phyloP scores from a whole-genome alignment of 495 filamentous ascomycete genomes.

The Tuber borchii region DNA sequence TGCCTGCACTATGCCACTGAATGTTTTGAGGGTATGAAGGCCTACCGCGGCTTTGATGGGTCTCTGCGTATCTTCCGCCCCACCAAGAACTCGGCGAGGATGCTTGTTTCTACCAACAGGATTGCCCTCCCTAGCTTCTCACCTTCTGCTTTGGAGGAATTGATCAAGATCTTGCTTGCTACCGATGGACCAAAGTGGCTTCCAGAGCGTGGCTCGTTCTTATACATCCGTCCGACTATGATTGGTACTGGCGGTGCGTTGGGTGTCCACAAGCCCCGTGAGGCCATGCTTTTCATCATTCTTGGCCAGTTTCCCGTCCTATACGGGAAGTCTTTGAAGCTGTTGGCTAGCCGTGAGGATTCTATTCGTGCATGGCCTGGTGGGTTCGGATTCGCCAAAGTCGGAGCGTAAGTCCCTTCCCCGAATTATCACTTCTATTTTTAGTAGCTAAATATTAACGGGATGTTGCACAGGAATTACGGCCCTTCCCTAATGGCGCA shows the following conservation, averaged over 20 bases:
- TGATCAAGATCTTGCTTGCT: conserved; percentile 64
- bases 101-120: conserved; percentile 63
- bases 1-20: conserved; percentile 85
- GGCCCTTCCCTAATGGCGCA: conserved; percentile 73
- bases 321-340: conserved; percentile 56
- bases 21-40: conserved; percentile 88
- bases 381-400: conserved; percentile 82
- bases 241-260: conserved; percentile 74
- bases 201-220: conserved; percentile 61
- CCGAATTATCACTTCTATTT: neutral
- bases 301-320: conserved; percentile 63
- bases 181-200: conserved; percentile 73
- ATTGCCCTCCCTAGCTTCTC: conserved; percentile 73
- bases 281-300: conserved; percentile 80
- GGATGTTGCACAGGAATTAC: conserved; percentile 56
- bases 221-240: conserved; percentile 78
- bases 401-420: conserved; percentile 54
- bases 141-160: conserved; percentile 61
- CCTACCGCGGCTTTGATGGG: conserved; percentile 75
- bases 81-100: conserved; percentile 65
- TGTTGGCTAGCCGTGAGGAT: conserved; percentile 70
- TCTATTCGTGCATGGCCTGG: conserved; percentile 87
- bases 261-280: conserved; percentile 71
- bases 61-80: conserved; percentile 81
- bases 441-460: conserved; percentile 14